Evolutionary conservation across 2,329 filamentous ascomycete genomes (phyloP).

Genomic region (Chaetomium sp.): DNA sequence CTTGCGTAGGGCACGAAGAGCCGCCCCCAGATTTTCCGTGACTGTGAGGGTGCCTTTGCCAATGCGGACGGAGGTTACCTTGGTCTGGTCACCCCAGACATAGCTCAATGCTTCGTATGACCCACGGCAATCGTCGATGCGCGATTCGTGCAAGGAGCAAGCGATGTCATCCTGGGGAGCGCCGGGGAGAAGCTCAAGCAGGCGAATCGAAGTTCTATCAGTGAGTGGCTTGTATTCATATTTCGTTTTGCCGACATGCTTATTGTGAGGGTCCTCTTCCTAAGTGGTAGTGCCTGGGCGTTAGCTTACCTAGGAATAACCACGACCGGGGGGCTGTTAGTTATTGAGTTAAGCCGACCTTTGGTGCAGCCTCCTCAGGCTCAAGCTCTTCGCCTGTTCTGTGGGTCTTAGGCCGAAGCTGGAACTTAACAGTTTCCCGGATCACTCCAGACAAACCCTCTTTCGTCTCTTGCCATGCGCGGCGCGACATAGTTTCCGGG

Average conservation of each 20-base stretch:
- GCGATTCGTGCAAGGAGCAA: background rate
- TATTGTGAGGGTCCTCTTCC: background rate
- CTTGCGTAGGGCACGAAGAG: background rate
- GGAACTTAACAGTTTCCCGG: background rate
- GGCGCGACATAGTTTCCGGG: background rate
- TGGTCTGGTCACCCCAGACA: background rate
- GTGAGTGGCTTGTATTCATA: background rate
- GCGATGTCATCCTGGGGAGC: background rate
- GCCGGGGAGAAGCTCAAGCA: background rate
- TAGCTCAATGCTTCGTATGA: background rate
- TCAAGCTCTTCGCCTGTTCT: background rate
- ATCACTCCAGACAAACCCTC: background rate
- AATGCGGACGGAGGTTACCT: background rate
- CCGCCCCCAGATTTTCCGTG: background rate
- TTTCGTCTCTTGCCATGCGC: background rate
- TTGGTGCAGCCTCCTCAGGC: background rate
- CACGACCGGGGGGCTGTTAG: background rate
- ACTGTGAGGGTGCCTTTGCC: background rate
- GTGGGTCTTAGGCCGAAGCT: background rate
- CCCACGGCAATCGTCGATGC: background rate
- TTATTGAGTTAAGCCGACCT: background rate
- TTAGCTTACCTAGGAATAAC: background rate
- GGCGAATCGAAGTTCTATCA: background rate
- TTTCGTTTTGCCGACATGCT: background rate
- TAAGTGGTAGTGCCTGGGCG: background rate